Evolutionary conservation across 108 stramenopile genomes (phyloP), one percentile per base, ranked within the genome.

Genomic region (Ochromonas danica): DNA sequence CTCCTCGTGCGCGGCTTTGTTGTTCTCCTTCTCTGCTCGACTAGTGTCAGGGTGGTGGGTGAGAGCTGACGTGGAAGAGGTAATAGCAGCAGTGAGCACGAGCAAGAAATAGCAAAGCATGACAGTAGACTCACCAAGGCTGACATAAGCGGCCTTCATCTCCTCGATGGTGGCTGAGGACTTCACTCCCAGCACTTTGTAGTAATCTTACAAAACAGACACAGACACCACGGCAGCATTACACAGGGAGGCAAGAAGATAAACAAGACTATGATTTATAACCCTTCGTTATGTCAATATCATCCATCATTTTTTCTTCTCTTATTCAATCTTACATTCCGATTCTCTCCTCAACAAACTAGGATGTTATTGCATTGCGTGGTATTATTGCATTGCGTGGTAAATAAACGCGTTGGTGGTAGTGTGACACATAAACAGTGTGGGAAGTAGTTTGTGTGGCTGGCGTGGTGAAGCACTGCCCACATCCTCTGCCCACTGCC

Each of bases 71-170:
- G 22, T 57, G 51, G 51, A 10, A 22, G 51, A 57, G 22, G 22
- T 22, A 57, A 57, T 17, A 10, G 17, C 17, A 17, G 10, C 10
- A 22, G 51, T 57, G 51, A 22, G 51, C 51, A 57, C 51, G 10
- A 17, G 10, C 22, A 57, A 10, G 17, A 22, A 10, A 17, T 57
- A n/a, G n/a, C n/a, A n/a, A 10, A 57, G 22, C 51, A 57, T 57
- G 17, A 57, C 51, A 67, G 63, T 10, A 14, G 63, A 31, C 31
- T 3, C 25, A 67, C 63, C 63, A 14, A 67, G 35, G 31, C 25
- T 22, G 30, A 67, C 63, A 67, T 67, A 67, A 6, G 63, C 27
- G 17, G 63, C 63, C 35, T 67, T 67, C 63, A 67, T 14, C 63
- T 67, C 63, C 3, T 67, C 63, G 25, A 67, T 67, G 3, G 63